Evolutionary conservation across 2,329 filamentous ascomycete species (phyloP).

Genomic region (Sordariomycetes sp.): DNA sequence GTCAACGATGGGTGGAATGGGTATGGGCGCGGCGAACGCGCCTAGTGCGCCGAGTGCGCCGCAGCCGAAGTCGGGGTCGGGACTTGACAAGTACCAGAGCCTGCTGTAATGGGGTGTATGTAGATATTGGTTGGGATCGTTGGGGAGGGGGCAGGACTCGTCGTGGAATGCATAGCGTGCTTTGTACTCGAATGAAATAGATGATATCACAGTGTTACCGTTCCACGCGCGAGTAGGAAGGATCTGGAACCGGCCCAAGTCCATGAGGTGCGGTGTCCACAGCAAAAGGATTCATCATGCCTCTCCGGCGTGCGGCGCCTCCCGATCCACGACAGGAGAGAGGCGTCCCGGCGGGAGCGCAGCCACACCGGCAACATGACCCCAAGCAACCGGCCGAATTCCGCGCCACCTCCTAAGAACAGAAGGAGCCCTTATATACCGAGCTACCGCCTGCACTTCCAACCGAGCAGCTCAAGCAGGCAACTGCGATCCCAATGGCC

Average conservation of each 20-base stretch:
- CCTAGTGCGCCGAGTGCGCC: conserved; percentile 12
- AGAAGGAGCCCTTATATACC: no score
- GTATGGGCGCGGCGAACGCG: conserved; percentile 15
- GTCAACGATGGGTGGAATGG: conserved; percentile 6
- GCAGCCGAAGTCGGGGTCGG: conserved; percentile 29
- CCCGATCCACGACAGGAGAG: no score
- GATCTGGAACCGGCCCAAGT: neutral
- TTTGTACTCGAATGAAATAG: neutral
- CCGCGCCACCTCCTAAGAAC: no score
- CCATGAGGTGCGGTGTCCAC: no score
- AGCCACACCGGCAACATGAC: no score
- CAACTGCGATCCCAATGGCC: no score
- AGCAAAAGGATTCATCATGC: no score
- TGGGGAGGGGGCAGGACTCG: neutral
- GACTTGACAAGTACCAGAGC: conserved; percentile 60
- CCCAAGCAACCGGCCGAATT: no score
- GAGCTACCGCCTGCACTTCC: no score
- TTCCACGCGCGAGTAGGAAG: neutral
- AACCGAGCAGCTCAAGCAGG: no score
- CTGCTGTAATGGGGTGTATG: conserved; percentile 32
- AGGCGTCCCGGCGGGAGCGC: no score
- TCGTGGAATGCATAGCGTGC: neutral
- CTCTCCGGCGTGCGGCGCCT: no score
- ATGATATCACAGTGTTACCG: neutral
- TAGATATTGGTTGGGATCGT: neutral